Evolutionary conservation across 495 filamentous ascomycete genomes (phyloP).

Genomic region (Ascodesmis nigricans): DNA sequence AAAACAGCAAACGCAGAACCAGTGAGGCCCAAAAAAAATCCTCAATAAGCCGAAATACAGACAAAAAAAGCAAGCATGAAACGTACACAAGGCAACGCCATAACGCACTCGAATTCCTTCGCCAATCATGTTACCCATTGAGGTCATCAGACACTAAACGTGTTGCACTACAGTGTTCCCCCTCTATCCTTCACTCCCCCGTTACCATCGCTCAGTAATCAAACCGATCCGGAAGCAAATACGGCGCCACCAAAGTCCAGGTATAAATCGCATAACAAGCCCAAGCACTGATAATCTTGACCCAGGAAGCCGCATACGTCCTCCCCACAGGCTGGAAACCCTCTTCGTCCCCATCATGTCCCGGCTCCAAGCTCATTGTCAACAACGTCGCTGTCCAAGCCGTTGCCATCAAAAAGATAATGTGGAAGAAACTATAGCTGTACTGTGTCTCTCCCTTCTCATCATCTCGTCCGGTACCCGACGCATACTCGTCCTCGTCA

Average conservation of each 20-base stretch:
- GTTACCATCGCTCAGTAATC: no score
- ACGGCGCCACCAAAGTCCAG: conserved; percentile 78
- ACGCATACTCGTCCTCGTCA: conserved; percentile 37
- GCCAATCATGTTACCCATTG: no score
- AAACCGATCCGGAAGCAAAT: conserved; percentile 71
- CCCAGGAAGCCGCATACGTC: conserved; percentile 96
- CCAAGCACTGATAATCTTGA: conserved; percentile 97
- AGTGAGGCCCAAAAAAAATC: no score
- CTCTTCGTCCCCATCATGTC: conserved; percentile 30
- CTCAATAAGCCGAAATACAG: background rate
- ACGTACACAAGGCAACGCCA: no score
- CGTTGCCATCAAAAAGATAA: conserved; percentile 93
- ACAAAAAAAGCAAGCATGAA: background rate
- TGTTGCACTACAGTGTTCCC: no score
- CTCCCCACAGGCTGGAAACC: conserved; percentile 74
- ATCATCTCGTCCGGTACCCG: conserved; percentile 54
- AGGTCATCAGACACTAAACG: no score
- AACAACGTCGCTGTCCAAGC: conserved; percentile 87
- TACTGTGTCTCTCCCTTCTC: conserved; percentile 81
- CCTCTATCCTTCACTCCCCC: no score
- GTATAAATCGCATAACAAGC: conserved; percentile 84
- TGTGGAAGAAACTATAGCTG: conserved; percentile 86
- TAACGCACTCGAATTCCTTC: no score
- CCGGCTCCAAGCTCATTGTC: conserved; percentile 56
- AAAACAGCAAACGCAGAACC: no score